Conservation (phyloP, 768 basidiomycete species). For the Termitomyces sp. region DNA sequence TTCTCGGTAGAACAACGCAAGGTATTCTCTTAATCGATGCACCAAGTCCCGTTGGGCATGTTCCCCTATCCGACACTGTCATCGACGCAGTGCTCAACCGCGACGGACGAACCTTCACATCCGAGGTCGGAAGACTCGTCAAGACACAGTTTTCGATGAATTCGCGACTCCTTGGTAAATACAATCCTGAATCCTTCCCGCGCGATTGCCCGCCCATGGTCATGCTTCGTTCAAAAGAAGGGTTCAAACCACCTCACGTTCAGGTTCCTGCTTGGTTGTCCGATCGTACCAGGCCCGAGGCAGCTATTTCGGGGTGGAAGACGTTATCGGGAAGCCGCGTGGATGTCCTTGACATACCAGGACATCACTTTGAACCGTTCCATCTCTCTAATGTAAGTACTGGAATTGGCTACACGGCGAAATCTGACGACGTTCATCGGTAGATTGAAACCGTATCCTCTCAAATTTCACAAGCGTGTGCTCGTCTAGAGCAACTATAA, state of each 20-base stretch:
- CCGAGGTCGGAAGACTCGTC: slow-evolving; percentile 33
- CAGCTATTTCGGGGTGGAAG: slow-evolving; percentile 46
- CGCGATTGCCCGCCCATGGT: slow-evolving; percentile 34
- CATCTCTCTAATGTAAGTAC: slow-evolving; percentile 41
- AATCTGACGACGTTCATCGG: neutral
- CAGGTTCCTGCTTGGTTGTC: slow-evolving; percentile 52
- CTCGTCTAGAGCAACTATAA: neutral
- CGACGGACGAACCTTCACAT: slow-evolving; percentile 21
- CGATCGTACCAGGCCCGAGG: slow-evolving; percentile 33
- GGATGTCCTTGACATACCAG: slow-evolving; percentile 53
- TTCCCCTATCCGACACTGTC: slow-evolving; percentile 48
- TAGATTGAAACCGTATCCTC: neutral
- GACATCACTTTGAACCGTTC: slow-evolving; percentile 65
- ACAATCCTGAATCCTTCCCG: slow-evolving; percentile 30
- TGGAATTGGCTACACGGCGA: neutral
- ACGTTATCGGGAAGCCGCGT: slow-evolving; percentile 31
- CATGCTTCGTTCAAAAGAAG: slow-evolving; percentile 51
- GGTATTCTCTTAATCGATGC: slow-evolving; percentile 70
- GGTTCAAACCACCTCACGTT: slow-evolving; percentile 31
- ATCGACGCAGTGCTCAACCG: slow-evolving; percentile 44
- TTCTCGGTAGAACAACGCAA: slow-evolving; percentile 37
- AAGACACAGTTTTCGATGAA: slow-evolving; percentile 48
- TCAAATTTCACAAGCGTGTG: neutral
- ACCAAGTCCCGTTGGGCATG: slow-evolving; percentile 51
- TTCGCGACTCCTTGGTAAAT: slow-evolving; percentile 42